A percentile compares a stretch with the other conserved stretches of the same genome.
phyloP scores from a whole-genome alignment of 1,139 yeast species.

The Suhomyces guaymorum region DNA sequence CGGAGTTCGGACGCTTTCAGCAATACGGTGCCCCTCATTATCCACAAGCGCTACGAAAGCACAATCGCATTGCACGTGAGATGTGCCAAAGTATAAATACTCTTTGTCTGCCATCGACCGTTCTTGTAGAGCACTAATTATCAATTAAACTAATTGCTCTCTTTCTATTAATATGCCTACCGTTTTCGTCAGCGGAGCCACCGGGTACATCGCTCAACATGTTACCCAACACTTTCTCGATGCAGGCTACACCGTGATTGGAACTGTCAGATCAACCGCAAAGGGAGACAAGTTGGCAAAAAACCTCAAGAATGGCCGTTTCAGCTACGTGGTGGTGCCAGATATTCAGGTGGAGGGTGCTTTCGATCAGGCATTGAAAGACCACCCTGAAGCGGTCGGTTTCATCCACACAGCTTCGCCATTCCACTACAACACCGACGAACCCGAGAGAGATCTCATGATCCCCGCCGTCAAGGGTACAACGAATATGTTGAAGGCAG shows the following conservation, averaged over 20 bases:
- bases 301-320: conserved; percentile 20
- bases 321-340: conserved; percentile 30
- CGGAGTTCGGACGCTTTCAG: no score
- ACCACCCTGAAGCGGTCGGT: conserved; percentile 28
- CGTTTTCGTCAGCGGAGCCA: conserved; percentile 47
- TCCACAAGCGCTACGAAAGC: no score
- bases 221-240: conserved; percentile 22
- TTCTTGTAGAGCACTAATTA: no score
- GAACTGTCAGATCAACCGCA: conserved; percentile 36
- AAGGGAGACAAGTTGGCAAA: conserved; percentile 32
- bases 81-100: no score
- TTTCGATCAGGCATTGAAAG: conserved; percentile 31
- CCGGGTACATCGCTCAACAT: conserved; percentile 40
- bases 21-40: no score
- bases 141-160: no score
- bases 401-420: conserved; percentile 19
- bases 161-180: no score
- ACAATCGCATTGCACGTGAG: no score
- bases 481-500: conserved; percentile 28
- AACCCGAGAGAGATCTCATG: conserved; percentile 15
- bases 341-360: conserved; percentile 31
- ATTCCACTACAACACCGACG: conserved; percentile 10
- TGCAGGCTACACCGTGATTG: conserved; percentile 35
- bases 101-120: no score
- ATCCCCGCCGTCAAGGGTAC: conserved; percentile 27